Conservation (phyloP, 1,284 basidiomycete species). For the Fomitopsis betulina region DNA sequence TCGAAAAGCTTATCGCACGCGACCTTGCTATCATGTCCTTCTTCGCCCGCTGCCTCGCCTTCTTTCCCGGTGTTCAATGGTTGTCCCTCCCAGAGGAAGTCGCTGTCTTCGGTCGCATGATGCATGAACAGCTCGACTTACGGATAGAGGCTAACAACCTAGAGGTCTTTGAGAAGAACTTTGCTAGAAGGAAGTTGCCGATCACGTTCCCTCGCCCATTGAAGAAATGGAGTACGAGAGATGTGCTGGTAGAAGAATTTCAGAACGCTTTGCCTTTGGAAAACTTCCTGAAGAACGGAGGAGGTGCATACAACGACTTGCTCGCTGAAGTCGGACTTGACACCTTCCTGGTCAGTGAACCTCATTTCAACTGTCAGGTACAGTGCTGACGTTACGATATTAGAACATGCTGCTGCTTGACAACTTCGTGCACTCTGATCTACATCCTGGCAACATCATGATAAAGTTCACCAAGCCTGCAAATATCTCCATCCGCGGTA, state of each 20-base stretch:
- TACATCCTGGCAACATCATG: slow-evolving; percentile 97
- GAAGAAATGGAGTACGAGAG: slow-evolving; percentile 70
- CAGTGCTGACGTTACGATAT: neutral
- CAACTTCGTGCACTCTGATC: slow-evolving; percentile 96
- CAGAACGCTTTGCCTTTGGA: slow-evolving; percentile 93
- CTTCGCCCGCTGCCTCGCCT: slow-evolving; percentile 79
- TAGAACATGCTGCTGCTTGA: slow-evolving; percentile 98
- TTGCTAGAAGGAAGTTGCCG: slow-evolving; percentile 72
- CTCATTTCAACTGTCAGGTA: neutral
- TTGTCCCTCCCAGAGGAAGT: slow-evolving; percentile 96
- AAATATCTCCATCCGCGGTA: slow-evolving; percentile 45
- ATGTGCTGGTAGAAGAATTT: slow-evolving; percentile 90
- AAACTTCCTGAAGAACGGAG: slow-evolving; percentile 83
- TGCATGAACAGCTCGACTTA: slow-evolving; percentile 93
- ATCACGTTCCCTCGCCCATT: slow-evolving; percentile 91
- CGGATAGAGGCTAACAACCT: slow-evolving; percentile 90
- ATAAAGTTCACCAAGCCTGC: slow-evolving; percentile 89
- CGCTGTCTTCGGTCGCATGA: slow-evolving; percentile 93
- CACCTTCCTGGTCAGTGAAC: slow-evolving; percentile 80
- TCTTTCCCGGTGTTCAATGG: slow-evolving; percentile 95
- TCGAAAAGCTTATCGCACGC: slow-evolving; percentile 76
- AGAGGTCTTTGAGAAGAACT: slow-evolving; percentile 83
- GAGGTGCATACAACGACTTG: slow-evolving; percentile 85
- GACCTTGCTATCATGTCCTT: slow-evolving; percentile 95
- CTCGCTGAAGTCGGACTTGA: slow-evolving; percentile 93